phyloP scores from a whole-genome alignment of 1,139 yeast genomes.

The Oligophagozyma castellii region DNA sequence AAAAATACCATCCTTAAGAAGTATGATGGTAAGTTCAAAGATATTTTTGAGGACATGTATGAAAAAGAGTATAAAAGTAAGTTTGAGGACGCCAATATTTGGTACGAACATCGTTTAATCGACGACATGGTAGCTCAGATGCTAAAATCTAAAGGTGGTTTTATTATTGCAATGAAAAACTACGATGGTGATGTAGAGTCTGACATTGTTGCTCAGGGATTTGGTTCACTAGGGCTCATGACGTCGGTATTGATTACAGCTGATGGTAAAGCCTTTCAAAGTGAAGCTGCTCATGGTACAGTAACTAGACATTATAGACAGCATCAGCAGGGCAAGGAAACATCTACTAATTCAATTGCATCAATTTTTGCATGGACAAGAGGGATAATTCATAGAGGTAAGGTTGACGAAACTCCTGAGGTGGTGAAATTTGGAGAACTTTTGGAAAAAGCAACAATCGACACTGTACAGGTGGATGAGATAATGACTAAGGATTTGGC shows the following conservation, averaged over 20 bases:
- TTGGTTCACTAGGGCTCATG: constrained; percentile 91
- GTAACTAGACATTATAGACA: constrained; percentile 92
- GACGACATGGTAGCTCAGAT: constrained; percentile 98
- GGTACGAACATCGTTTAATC: constrained; percentile 90
- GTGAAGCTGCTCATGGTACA: constrained; percentile 96
- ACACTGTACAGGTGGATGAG: constrained; percentile 71
- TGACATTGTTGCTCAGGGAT: constrained; percentile 94
- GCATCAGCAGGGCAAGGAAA: constrained; percentile 87
- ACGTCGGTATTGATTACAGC: constrained; percentile 88
- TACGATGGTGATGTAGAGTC: constrained; percentile 96
- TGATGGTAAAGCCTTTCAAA: constrained; percentile 86
- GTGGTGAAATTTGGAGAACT: constrained; percentile 64
- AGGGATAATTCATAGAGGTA: constrained; percentile 82
- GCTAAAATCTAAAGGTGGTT: constrained; percentile 90
- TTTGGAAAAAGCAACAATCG: constrained; percentile 70
- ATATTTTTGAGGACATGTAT: constrained; percentile 70
- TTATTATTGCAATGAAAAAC: constrained; percentile 86
- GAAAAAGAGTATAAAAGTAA: constrained; percentile 50
- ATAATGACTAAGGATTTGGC: constrained; percentile 94
- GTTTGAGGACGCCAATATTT: constrained; percentile 64
- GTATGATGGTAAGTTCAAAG: constrained; percentile 90
- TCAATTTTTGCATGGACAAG: constrained; percentile 93
- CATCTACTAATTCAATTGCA: constrained; percentile 95
- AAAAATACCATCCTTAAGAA: constrained; percentile 85
- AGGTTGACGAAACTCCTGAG: constrained; percentile 68